Evolutionary conservation across 345 rosid genomes (phyloP).

Genomic region (Acer campestre): DNA sequence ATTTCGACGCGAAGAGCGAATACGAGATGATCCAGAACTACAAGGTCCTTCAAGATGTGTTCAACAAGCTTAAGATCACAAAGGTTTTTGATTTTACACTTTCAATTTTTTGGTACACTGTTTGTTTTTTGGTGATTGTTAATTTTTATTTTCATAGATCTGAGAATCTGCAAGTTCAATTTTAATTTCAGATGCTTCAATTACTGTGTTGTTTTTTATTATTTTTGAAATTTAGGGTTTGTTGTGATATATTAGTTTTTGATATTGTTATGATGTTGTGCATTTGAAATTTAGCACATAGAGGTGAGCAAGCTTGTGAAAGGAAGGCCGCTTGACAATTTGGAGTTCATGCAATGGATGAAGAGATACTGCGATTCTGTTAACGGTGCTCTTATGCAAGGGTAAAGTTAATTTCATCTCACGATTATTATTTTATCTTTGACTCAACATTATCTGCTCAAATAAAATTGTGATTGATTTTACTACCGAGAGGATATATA

Average conservation of each 20-base stretch:
- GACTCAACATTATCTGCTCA: neutral
- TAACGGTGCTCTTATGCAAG: slow-evolving; percentile 55
- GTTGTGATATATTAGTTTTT: neutral
- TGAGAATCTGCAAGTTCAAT: neutral
- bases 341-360: slow-evolving; percentile 99
- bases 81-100: slow-evolving; percentile 48
- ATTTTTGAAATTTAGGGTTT: neutral
- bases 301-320: slow-evolving; percentile 92
- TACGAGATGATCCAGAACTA: slow-evolving; percentile 99
- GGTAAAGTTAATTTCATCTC: slow-evolving; percentile 38
- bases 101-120: neutral
- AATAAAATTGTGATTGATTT: neutral
- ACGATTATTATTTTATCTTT: too few relatives aligned
- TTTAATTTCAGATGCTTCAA: neutral
- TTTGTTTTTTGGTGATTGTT: neutral
- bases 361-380: slow-evolving; percentile 91
- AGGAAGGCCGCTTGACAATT: slow-evolving; percentile 94
- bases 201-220: neutral
- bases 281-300: slow-evolving; percentile 51
- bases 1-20: slow-evolving; percentile 91
- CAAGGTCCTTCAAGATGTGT: slow-evolving; percentile 95
- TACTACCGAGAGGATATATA: too few relatives aligned
- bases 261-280: neutral
- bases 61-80: slow-evolving; percentile 91
- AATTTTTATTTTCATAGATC: neutral